phyloP scores from a whole-genome alignment of 192 early-diverging fungal genomes.

The Rhizoclosmatium globosum region DNA sequence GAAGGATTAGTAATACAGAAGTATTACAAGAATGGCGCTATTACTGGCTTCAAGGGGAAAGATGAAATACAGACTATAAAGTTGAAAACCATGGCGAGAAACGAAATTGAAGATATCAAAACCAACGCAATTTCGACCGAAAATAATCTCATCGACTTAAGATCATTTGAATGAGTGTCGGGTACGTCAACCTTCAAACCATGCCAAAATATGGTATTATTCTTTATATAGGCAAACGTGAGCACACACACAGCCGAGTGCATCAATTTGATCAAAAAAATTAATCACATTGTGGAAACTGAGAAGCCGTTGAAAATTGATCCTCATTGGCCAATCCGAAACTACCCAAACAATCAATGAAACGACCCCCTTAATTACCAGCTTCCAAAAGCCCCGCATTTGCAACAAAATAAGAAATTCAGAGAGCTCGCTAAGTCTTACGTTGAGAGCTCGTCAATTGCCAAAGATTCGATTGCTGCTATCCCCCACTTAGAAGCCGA shows the following conservation, averaged over 20 bases:
- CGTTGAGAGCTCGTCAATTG: not conserved
- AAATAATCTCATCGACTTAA: conserved; percentile 12
- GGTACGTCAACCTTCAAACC: not conserved
- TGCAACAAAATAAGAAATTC: conserved; percentile 16
- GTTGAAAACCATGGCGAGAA: conserved; percentile 15
- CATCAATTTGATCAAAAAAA: conserved; percentile 3
- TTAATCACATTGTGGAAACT: conserved; percentile 14
- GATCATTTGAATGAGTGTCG: conserved; percentile 1
- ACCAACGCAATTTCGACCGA: conserved; percentile 16
- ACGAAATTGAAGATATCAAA: conserved; percentile 29
- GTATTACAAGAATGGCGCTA: conserved; percentile 17
- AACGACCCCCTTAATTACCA: conserved; percentile 23
- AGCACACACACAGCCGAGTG: conserved; percentile 12
- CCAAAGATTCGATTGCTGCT: not conserved
- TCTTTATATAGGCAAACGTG: conserved; percentile 2
- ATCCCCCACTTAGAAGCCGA: conserved; percentile 21
- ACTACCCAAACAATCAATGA: not conserved
- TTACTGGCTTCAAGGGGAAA: conserved; percentile 34
- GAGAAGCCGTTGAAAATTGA: conserved; percentile 4
- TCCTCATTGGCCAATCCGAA: conserved; percentile 23
- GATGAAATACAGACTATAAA: conserved; percentile 25
- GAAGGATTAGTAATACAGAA: conserved; percentile 31
- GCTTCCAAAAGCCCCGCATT: conserved; percentile 10
- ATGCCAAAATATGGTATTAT: not conserved
- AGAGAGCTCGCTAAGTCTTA: conserved; percentile 16